A percentile compares a stretch with the other conserved stretches of the same genome.
phyloP scores from a whole-genome alignment of 805 yeast species.

The Tetrapisispora pingtungensis region DNA sequence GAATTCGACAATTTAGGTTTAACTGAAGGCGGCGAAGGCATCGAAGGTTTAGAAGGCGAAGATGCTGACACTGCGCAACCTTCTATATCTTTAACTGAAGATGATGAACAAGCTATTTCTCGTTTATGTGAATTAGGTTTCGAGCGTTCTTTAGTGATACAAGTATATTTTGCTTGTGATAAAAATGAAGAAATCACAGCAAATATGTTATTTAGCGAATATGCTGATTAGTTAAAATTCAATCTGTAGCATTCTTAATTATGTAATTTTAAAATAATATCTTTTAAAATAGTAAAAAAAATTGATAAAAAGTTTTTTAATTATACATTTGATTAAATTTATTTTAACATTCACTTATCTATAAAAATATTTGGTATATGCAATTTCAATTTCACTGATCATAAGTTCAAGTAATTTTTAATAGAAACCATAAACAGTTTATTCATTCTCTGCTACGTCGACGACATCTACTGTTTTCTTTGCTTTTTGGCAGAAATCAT shows the following conservation, averaged over 20 bases:
- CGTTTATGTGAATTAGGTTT: slow-evolving; percentile 91
- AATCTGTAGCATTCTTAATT: slow-evolving; percentile 1
- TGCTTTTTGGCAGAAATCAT: slow-evolving; percentile 9
- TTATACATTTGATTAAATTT: too few species aligned
- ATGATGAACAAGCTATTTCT: slow-evolving; percentile 80
- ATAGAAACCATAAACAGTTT: too few species aligned
- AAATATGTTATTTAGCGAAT: slow-evolving; percentile 68
- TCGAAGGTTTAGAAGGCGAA: slow-evolving; percentile 27
- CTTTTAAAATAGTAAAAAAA: too few species aligned
- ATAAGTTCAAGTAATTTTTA: too few species aligned
- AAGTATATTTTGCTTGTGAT: slow-evolving; percentile 95
- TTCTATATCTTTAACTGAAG: slow-evolving; percentile 55
- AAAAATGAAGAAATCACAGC: slow-evolving; percentile 96
- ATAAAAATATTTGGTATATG: too few species aligned
- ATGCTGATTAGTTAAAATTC: slow-evolving; percentile 23
- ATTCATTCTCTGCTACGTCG: slow-evolving; percentile 3
- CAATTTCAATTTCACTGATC: too few species aligned
- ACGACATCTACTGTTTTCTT: background rate
- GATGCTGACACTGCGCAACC: slow-evolving; percentile 32
- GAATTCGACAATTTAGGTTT: slow-evolving; percentile 11
- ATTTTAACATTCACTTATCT: too few species aligned
- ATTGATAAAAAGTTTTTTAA: too few species aligned
- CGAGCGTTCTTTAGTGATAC: slow-evolving; percentile 76
- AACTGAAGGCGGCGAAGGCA: slow-evolving; percentile 24
- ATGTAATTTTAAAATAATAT: background rate